These are phyloP conservation scores for Aspergillus hancockii DNA, from an alignment of 495 filamentous ascomycete genomes.

Conservation along the genomic window DNA sequence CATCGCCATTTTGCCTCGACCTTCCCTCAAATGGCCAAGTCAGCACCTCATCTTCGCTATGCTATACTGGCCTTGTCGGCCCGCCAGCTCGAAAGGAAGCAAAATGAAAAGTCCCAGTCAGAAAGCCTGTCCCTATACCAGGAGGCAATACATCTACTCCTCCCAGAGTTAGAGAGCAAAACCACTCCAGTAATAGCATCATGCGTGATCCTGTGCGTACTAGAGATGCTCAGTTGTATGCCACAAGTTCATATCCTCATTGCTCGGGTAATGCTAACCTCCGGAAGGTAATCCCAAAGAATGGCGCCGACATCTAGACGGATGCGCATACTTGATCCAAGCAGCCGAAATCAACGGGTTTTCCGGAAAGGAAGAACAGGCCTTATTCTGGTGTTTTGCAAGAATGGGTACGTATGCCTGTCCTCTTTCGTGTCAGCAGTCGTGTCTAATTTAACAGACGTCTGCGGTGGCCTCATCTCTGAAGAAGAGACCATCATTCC, in stretches of 20 bases:
- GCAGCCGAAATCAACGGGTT: slow-evolving; percentile 40
- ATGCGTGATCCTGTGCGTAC: slow-evolving; percentile 42
- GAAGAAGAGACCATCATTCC: slow-evolving; percentile 40
- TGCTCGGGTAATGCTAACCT: not conserved
- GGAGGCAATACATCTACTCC: slow-evolving; percentile 41
- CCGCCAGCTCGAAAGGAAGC: slow-evolving; percentile 44
- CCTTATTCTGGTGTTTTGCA: slow-evolving; percentile 50
- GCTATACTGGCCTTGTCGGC: slow-evolving; percentile 46
- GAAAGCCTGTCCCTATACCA: slow-evolving; percentile 47
- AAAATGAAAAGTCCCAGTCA: slow-evolving; percentile 36
- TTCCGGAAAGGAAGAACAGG: slow-evolving; percentile 43
- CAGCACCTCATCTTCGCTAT: slow-evolving; percentile 38
- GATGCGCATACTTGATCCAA: slow-evolving; percentile 46
- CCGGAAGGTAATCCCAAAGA: slow-evolving; percentile 34
- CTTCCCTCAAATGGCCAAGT: slow-evolving; percentile 41
- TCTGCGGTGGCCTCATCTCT: slow-evolving; percentile 48
- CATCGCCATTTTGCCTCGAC: slow-evolving; percentile 44
- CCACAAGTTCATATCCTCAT: not conserved
- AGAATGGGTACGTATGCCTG: slow-evolving; percentile 40
- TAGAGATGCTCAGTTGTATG: slow-evolving; percentile 46
- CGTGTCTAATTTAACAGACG: slow-evolving; percentile 20
- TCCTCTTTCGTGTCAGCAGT: not conserved
- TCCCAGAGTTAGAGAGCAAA: slow-evolving; percentile 39
- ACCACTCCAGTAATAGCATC: slow-evolving; percentile 41
- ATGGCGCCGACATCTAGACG: slow-evolving; percentile 50